Base-by-base conservation (phyloP, 2,329 filamentous ascomycete species). In the Fusarium begoniae region DNA sequence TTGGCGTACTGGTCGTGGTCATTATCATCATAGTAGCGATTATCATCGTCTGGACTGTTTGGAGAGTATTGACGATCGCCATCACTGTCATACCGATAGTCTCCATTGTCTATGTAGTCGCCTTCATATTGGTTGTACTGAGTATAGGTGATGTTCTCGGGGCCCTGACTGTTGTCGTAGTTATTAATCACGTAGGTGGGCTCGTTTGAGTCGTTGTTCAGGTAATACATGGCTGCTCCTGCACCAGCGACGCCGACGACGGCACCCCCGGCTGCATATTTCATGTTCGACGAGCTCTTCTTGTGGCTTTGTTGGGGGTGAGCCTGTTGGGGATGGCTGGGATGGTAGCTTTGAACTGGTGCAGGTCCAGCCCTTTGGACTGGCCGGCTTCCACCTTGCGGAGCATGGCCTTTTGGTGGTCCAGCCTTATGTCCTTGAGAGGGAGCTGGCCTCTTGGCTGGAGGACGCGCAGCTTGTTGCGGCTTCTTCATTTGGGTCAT, bases 401-500 rank as follows among this genome's bases (percentile, higher is more conserved):
- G 63, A 7, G 28, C 54, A 8, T 65, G 63, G 5, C 65, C 50
- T 47, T 24, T 51, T 1, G 55, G 26, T 15, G 38, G 67, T 4
- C 54, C 68, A 26, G 48, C 15, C 18, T 64, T 54, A 4, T 56
- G 37, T 10, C 35, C 24, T 10, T 41, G 51, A 41, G 24, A 2
- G 6, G 35, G 35, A 13, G 51, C 8, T 13, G 51, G 35, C 11
- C 8, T 54, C 51, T 54, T 54, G 24, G 24, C 24, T 18, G 24
- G 51, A 40, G 51, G 51, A 9, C 10, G 43, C 8, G 45, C 54
- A 22, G 66, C 65, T 45, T 72, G 63, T 35, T 72, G 70, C 2
- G 50, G 28, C 13, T 51, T 56, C 15, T 41, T 57, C 32, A 61
- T 70, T 6, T 72, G 58, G 20, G 66, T 26, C 65, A 70, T 73